Conservation (phyloP, 345 rosid species). For the Pseudoturritis turrita region DNA sequence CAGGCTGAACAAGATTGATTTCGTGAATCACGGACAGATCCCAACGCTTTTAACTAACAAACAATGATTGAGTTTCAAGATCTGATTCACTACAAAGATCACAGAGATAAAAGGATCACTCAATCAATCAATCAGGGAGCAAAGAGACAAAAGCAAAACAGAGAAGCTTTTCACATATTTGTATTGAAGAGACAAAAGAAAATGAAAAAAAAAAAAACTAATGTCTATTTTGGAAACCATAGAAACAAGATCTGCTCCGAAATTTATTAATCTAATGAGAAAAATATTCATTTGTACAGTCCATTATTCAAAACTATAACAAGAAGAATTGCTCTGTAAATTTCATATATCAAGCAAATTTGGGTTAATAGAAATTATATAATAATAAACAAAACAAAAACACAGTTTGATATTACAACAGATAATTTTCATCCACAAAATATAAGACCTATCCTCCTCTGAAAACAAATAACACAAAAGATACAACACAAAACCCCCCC, state of each 20-base stretch:
- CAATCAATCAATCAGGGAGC: constrained; percentile 1
- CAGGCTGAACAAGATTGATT: constrained; percentile 65
- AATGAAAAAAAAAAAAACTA: background rate
- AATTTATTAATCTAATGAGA: background rate
- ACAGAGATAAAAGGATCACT: background rate
- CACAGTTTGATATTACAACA: constrained; percentile 12
- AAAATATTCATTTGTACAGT: constrained; percentile 18
- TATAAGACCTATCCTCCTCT: constrained; percentile 17
- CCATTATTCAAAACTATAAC: background rate
- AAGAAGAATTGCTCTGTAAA: background rate
- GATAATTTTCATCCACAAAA: constrained; percentile 15
- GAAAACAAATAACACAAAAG: constrained; percentile 25
- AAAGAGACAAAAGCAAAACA: constrained; percentile 4
- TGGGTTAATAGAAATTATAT: background rate
- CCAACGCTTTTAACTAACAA: constrained; percentile 48
- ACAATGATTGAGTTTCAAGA: constrained; percentile 12
- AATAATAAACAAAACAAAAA: constrained; percentile 11
- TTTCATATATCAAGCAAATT: background rate
- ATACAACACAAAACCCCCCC: constrained; percentile 9
- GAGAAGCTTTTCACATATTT: constrained; percentile 10
- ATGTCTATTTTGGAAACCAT: background rate
- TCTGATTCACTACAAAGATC: constrained; percentile 1
- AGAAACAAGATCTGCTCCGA: constrained; percentile 10
- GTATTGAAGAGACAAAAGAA: constrained; percentile 10
- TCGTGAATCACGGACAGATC: constrained; percentile 65